Base-by-base conservation (phyloP, 495 filamentous ascomycete species). In the Tuber borchii region DNA sequence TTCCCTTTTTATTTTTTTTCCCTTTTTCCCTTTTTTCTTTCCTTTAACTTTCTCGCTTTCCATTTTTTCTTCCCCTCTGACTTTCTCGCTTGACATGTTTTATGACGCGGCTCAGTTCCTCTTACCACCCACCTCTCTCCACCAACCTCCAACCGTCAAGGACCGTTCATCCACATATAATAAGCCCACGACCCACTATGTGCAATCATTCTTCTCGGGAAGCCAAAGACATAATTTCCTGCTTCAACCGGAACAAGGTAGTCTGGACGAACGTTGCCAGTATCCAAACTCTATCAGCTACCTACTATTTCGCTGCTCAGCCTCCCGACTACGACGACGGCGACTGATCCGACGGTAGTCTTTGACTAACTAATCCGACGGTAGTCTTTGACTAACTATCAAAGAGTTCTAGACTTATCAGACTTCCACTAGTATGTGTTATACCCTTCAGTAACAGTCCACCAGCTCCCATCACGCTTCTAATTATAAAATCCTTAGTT, bases 301-400 rank as follows among this genome's bases (percentile, higher is more conserved):
- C 48, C 22, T n/a, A 20, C 43, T 7, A 51, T 22, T 6, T 78
- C 72, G 56, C n/a, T n/a, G n/a, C n/a, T n/a, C n/a, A n/a, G n/a
- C n/a, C n/a, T n/a, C n/a, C n/a, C n/a, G n/a, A n/a, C 71, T 69
- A 79, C 71, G 75, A 78, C 77, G 16, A 46, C 45, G 17, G n/a
- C n/a, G n/a, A n/a, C n/a, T 3, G 19, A 22, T n/a, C n/a, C 45
- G 69, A 78, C 77, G 72, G n/a, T n/a, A n/a, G n/a, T n/a, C n/a
- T n/a, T n/a, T n/a, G n/a, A n/a, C n/a, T n/a, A n/a, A n/a, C n/a
- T n/a, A n/a, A n/a, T n/a, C n/a, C n/a, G n/a, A n/a, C n/a, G n/a
- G 43, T 76, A 61, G 46, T 74, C 26, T 5, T n/a, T 20, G 6
- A n/a, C 22, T n/a, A 22, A 51, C 48, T n/a, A 7, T 40, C 40